Base-by-base conservation (phyloP, 2,329 filamentous ascomycete genomes). In the Lecanicillium sp. region DNA sequence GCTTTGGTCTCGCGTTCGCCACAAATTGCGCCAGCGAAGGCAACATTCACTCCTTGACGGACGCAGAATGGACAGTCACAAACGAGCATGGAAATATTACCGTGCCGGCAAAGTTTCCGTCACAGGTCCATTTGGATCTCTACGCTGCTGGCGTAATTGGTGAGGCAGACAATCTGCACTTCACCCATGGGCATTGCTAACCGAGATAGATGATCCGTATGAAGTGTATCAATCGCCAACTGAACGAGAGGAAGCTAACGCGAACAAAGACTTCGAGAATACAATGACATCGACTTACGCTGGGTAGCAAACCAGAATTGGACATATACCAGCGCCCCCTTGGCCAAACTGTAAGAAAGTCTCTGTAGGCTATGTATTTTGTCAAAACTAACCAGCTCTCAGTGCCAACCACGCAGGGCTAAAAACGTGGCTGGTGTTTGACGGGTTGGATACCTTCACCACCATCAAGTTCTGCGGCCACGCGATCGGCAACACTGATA, bases 171-270 rank as follows among this genome's bases (percentile, higher is more conserved):
- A 26, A 11, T 48, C 7, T 19, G 12, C 11, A 15, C 11, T 5
- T 2, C 20, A 15, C 6, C 5, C 17, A 7, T 9, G 17, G 14
- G 14, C n/a, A 23, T 48, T 2, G 23, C 45, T 48, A 20, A 48
- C 21, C 20, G 4, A 4, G 5, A 30, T 33, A 45, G 45, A 48
- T 36, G 45, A 48, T 30, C 45, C 45, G 45, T 48, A 23, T 27
- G 45, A n/a, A 82, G 56, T 84, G 80, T 79, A 83, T 76, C 1
- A 83, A 83, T n/a, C n/a, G n/a, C n/a, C n/a, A n/a, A n/a, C n/a
- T n/a, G n/a, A n/a, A n/a, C n/a, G n/a, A n/a, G n/a, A n/a, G n/a
- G n/a, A n/a, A n/a, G n/a, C n/a, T n/a, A n/a, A n/a, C n/a, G n/a
- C n/a, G n/a, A 30, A 30, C 14, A 8, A 8, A 30, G 27, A 30